Evolutionary conservation across 139 green algal genomes (phyloP).

Genomic region (Astrephomene gubernaculifera): DNA sequence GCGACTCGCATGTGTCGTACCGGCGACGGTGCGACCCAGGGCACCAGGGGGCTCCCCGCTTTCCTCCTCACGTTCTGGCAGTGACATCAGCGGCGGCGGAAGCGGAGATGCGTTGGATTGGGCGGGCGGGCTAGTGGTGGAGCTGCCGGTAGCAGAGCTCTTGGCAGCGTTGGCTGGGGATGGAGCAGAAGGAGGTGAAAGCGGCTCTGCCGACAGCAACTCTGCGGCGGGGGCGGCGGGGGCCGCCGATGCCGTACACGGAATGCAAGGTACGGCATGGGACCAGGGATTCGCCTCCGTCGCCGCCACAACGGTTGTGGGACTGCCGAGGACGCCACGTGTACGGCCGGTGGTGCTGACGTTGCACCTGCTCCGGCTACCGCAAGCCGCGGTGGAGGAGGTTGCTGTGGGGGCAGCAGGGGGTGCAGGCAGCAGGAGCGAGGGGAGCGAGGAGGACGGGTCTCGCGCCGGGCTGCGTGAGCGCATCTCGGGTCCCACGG

Average conservation of each 20-base stretch:
- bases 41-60: too few relatives aligned
- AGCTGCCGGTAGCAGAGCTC: not conserved
- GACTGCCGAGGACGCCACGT: too few relatives aligned
- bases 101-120: not conserved
- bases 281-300: too few relatives aligned
- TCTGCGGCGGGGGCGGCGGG: not conserved
- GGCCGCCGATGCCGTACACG: not conserved
- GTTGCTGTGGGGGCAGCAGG: not conserved
- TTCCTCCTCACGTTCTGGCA: too few relatives aligned
- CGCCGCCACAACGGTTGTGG: too few relatives aligned
- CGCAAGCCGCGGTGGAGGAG: not conserved
- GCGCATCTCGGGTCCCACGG: not conserved
- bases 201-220: not conserved
- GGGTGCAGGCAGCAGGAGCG: not conserved
- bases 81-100: too few relatives aligned
- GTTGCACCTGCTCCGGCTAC: constrained; percentile 16
- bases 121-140: not conserved
- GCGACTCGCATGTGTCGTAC: not conserved
- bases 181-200: not conserved
- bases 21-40: not conserved
- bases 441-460: not conserved
- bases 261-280: too few relatives aligned
- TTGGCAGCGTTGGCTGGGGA: not conserved
- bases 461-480: not conserved
- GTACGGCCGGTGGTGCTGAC: not conserved